Evolutionary conservation across 371 early-diverging fungal species (phyloP), one percentile per base, ranked within the genome.

Genomic region (Saksenaea oblongispora): DNA sequence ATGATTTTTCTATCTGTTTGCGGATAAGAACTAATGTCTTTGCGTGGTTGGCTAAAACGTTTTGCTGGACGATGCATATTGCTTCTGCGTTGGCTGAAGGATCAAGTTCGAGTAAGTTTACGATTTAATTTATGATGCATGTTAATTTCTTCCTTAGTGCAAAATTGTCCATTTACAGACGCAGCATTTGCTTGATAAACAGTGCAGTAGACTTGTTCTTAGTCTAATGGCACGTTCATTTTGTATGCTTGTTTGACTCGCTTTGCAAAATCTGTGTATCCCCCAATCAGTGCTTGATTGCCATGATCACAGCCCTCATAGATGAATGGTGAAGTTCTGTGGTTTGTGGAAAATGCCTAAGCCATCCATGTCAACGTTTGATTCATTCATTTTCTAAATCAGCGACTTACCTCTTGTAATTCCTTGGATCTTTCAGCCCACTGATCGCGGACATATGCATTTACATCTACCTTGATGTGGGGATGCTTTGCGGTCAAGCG

Each of bases 241-340:
- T 66, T 74, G 39, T 79, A 75, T 0, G 57, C 68, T 41, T 53
- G 61, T 51, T 73, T 74, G n/a, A 76, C 54, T 11, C 27, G 59
- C 56, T 76, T 65, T 27, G 78, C 78, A 73, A 83, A 81, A n/a
- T 80, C 81, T 11, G 66, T 74, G 39, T 81, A 83, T 8, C 84
- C 84, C 2, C 84, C 84, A 18, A 83, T 64, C 31, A 79, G 44
- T 28, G 65, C 69, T 53, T 73, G 71, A n/a, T 74, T 59, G 22
- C 67, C 54, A 28, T 67, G 54, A 47, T 61, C 71, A 47, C 84
- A 83, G 3, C 84, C 84, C 64, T 83, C 79, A 53, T 83, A 83
- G 51, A 83, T 80, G 61, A 83, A 83, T n/a, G 84, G 84, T 1
- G 84, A 83, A 4, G 84, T 81, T 41, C 56, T 63, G 34, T 83